phyloP scores from a whole-genome alignment of 2,329 filamentous ascomycete species.

The Xylaria sp. region DNA sequence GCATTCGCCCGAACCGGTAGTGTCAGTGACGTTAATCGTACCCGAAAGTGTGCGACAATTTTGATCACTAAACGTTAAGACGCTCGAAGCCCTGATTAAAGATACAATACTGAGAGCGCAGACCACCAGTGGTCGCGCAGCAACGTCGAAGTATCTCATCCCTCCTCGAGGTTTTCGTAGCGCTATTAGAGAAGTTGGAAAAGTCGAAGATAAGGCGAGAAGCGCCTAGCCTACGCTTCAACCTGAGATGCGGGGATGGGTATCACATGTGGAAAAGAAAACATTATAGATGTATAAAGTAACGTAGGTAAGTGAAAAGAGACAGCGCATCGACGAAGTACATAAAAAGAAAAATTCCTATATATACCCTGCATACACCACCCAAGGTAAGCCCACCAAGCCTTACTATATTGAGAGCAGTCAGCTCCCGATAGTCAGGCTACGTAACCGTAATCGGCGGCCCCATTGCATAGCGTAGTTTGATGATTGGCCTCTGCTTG shows the following conservation, averaged over 20 bases:
- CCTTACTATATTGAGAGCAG: slow-evolving; percentile 7
- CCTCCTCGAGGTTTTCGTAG: not conserved
- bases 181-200: not conserved
- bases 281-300: not conserved
- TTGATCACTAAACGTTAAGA: slow-evolving; percentile 25
- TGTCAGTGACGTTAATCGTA: slow-evolving; percentile 15
- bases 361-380: not conserved
- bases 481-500: slow-evolving; percentile 4
- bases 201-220: not conserved
- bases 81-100: slow-evolving; percentile 8
- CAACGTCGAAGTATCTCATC: slow-evolving; percentile 22
- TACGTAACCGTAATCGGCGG: slow-evolving; percentile 6
- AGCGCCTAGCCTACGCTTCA: slow-evolving; percentile 9
- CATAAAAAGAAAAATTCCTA: not conserved
- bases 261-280: slow-evolving; percentile 1
- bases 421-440: slow-evolving; percentile 1
- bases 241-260: not conserved
- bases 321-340: not conserved
- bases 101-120: slow-evolving; percentile 22
- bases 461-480: slow-evolving; percentile 3
- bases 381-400: not conserved
- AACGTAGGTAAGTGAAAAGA: not conserved
- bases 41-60: slow-evolving; percentile 9
- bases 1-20: slow-evolving; percentile 30
- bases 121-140: slow-evolving; percentile 13